Evolutionary conservation across 345 rosid species (phyloP).

Genomic region (Syzygium grande): DNA sequence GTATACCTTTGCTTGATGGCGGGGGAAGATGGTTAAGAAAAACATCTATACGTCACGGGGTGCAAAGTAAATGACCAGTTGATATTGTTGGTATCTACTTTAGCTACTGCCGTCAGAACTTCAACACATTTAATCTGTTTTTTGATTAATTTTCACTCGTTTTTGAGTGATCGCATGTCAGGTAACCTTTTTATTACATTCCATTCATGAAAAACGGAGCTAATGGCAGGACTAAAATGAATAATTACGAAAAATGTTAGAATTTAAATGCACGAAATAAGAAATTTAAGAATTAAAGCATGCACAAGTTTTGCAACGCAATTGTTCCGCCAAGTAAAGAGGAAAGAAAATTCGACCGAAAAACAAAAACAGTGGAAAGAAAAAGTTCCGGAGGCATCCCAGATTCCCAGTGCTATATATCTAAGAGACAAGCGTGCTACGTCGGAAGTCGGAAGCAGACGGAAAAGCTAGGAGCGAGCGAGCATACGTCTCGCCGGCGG

Average conservation of each 20-base stretch:
- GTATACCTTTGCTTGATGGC: not conserved
- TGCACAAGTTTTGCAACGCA: not conserved
- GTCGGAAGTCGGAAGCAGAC: not conserved
- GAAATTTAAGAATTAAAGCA: not conserved
- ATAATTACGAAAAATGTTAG: not conserved
- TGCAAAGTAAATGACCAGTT: accelerated
- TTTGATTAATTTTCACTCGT: not conserved
- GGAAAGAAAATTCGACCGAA: too few relatives aligned
- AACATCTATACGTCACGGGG: accelerated
- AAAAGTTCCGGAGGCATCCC: not conserved
- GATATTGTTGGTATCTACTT: accelerated
- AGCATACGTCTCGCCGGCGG: not conserved
- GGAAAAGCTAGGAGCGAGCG: accelerated
- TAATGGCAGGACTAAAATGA: not conserved
- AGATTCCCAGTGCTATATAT: too few relatives aligned
- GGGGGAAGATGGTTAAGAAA: not conserved
- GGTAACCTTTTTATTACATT: too few relatives aligned
- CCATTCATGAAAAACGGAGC: too few relatives aligned
- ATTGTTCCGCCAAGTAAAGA: not conserved
- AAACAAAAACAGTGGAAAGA: too few relatives aligned
- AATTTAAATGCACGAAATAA: not conserved
- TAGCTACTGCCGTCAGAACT: not conserved
- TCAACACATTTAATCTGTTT: accelerated
- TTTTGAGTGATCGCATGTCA: too few relatives aligned
- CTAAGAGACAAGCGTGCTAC: not conserved